These are phyloP conservation scores for Phytopythium sindhum DNA, from an alignment of 352 stramenopile species.

Conservation along the genomic window DNA sequence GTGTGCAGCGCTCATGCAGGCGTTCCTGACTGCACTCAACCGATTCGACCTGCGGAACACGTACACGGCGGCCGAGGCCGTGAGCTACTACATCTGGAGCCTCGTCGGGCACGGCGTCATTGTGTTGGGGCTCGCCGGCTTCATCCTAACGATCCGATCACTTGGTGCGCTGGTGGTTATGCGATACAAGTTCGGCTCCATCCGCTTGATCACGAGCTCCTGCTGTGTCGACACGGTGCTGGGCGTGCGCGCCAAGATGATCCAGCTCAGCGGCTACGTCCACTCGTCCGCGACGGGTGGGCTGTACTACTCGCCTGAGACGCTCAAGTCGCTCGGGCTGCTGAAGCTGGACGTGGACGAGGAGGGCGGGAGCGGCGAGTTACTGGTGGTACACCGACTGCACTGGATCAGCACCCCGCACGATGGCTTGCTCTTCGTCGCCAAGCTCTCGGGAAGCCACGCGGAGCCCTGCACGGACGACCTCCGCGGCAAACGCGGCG, in stretches of 20 bases:
- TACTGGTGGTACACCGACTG: constrained; percentile 22
- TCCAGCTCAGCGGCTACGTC: constrained; percentile 17
- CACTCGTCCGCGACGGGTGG: constrained; percentile 6
- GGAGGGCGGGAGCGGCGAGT: constrained; percentile 14
- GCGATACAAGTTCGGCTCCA: not conserved
- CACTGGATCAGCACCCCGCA: constrained; percentile 19
- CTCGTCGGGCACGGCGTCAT: constrained; percentile 16
- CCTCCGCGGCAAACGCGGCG: constrained; percentile 4
- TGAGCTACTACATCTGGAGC: constrained; percentile 18
- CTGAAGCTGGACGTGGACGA: constrained; percentile 12
- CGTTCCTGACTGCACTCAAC: constrained; percentile 19
- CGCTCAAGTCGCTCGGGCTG: constrained; percentile 18
- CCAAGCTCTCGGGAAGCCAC: constrained; percentile 15
- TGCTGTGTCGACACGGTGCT: constrained; percentile 19
- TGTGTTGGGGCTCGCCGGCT: constrained; percentile 10
- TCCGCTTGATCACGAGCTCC: not conserved
- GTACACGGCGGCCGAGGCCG: constrained; percentile 7
- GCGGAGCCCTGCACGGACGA: constrained; percentile 17
- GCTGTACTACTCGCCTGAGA: constrained; percentile 16
- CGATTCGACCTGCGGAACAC: constrained; percentile 10
- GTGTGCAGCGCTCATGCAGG: constrained; percentile 13
- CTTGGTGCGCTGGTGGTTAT: not conserved
- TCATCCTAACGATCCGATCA: constrained; percentile 1
- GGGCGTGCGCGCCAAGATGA: constrained; percentile 17
- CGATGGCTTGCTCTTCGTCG: constrained; percentile 22